Evolutionary conservation across 352 stramenopile genomes (phyloP).

Genomic region (Phytophthora quininea): DNA sequence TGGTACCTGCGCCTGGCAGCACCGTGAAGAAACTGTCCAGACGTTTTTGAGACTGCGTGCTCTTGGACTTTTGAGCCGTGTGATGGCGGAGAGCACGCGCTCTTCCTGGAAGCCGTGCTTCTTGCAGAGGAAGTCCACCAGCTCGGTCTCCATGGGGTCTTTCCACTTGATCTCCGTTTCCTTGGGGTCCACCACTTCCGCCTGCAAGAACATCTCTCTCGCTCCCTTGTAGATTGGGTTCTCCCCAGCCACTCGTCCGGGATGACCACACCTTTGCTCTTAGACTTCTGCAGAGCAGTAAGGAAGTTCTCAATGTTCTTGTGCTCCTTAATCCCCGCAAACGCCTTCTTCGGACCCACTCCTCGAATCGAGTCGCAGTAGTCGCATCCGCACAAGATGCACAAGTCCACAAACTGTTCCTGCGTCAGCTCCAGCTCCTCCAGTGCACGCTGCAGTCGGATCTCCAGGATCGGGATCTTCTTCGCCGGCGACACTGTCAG

Average conservation of each 20-base stretch:
- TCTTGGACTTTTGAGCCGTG: conserved; percentile 96
- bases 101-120: conserved; percentile 97
- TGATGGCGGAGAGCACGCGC: conserved; percentile 93
- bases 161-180: conserved; percentile 95
- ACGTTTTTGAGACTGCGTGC: conserved; percentile 94
- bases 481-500: conserved; percentile 89
- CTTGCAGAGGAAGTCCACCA: conserved; percentile 96
- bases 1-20: conserved; percentile 44
- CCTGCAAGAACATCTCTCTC: conserved; percentile 92
- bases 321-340: conserved; percentile 97
- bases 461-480: conserved; percentile 92
- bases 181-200: conserved; percentile 69
- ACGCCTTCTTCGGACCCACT: conserved; percentile 97
- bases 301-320: conserved; percentile 96
- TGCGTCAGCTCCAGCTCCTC: conserved; percentile 94
- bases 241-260: conserved; percentile 87
- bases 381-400: conserved; percentile 98
- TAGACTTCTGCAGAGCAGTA: conserved; percentile 87
- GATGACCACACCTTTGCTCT: conserved; percentile 83
- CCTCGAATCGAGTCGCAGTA: conserved; percentile 98
- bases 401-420: conserved; percentile 98
- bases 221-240: conserved; percentile 93
- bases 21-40: conserved; percentile 98
- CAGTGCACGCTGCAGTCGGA: conserved; percentile 91
- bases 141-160: conserved; percentile 87